Percentiles rank a stretch among this genome's conserved stretches.
Evolutionary conservation across 106 monocot genomes (phyloP).

Genomic region (Dendrobium huoshanense): DNA sequence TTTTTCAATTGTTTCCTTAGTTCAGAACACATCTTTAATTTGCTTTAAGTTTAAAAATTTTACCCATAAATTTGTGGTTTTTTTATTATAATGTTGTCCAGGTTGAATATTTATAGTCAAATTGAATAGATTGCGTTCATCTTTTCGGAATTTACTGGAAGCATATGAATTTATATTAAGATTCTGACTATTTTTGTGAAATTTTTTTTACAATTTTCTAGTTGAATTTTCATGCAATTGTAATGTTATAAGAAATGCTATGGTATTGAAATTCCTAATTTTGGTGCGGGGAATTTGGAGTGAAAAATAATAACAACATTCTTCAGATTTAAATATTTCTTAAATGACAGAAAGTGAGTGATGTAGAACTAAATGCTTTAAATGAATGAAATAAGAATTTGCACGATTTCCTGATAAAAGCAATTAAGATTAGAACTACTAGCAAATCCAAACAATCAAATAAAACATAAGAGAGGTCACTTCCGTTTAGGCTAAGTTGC

Average conservation of each 20-base stretch:
- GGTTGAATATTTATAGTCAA: background rate
- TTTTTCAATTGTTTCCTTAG: background rate
- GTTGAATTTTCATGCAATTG: background rate
- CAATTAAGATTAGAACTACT: too few species aligned
- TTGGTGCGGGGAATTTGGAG: too few species aligned
- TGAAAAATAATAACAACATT: too few species aligned
- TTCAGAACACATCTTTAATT: background rate
- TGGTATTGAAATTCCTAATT: too few species aligned
- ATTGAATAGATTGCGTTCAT: background rate
- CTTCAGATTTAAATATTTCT: too few species aligned
- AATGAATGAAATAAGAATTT: too few species aligned
- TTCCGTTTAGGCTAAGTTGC: too few species aligned
- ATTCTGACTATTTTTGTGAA: background rate
- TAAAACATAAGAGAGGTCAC: too few species aligned
- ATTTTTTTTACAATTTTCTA: background rate
- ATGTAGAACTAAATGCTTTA: too few species aligned
- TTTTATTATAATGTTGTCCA: background rate
- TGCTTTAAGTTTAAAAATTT: background rate
- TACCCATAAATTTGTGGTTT: background rate
- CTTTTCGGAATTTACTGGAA: background rate
- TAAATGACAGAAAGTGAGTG: too few species aligned
- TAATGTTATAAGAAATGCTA: background rate
- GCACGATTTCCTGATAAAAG: too few species aligned
- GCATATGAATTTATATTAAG: background rate
- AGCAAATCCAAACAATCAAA: too few species aligned